A percentile compares a stretch with the other conserved stretches of the same genome.
phyloP scores from a whole-genome alignment of 257 asterid genomes.

The Asclepias syriaca region DNA sequence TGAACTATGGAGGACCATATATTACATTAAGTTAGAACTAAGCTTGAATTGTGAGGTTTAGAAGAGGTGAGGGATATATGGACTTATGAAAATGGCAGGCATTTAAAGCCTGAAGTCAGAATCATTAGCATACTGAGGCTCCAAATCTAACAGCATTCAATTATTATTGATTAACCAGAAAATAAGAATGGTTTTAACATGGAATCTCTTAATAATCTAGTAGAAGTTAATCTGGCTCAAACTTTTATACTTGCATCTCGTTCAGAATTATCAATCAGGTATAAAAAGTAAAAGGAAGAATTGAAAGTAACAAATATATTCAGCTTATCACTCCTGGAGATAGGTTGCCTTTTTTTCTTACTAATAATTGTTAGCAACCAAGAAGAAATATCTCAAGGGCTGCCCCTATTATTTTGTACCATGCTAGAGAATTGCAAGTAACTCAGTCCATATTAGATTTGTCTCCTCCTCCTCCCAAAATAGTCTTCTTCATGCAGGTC shows the following conservation, averaged over 20 bases:
- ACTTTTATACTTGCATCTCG: neutral
- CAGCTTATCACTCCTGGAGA: neutral
- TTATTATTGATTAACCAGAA: neutral
- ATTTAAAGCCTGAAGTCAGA: neutral
- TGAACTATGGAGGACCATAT: neutral
- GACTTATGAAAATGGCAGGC: neutral
- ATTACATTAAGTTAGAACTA: neutral
- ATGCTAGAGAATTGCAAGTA: neutral
- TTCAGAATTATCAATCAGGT: neutral
- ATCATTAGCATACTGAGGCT: neutral
- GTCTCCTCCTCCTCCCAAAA: neutral
- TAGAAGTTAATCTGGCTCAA: neutral
- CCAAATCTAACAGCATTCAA: neutral
- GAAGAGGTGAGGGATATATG: neutral
- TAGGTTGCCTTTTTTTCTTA: neutral
- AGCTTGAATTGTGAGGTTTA: neutral
- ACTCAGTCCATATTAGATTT: neutral
- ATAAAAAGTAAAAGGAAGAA: neutral
- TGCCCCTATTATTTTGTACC: neutral
- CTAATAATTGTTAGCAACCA: neutral
- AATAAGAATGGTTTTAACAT: neutral
- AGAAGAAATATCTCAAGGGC: neutral
- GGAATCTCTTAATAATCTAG: neutral
- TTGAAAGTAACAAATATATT: neutral
- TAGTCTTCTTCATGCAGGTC: neutral